Conservation (phyloP, 2,329 filamentous ascomycete genomes). For the Mycogone perniciosa region DNA sequence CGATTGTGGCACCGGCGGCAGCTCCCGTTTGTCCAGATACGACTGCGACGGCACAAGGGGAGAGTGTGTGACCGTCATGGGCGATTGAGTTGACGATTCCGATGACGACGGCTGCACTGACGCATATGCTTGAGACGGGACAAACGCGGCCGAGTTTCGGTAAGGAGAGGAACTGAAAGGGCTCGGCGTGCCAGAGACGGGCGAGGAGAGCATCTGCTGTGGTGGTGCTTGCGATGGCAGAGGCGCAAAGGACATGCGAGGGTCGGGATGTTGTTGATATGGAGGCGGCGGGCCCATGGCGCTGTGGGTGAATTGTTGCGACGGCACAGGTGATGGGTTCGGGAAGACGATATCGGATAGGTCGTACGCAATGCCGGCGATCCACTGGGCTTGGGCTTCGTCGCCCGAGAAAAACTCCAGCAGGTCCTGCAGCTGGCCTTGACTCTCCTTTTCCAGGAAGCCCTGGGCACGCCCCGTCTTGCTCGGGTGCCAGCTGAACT, state of each 20-base stretch:
- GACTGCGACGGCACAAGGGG: conserved; percentile 22
- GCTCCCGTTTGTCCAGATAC: conserved; percentile 31
- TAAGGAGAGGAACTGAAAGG: conserved; percentile 20
- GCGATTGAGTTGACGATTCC: conserved; percentile 27
- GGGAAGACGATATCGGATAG: conserved; percentile 43
- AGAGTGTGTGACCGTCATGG: conserved; percentile 28
- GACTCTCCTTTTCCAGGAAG: conserved; percentile 55
- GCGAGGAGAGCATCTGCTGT: conserved; percentile 24
- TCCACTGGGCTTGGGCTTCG: conserved; percentile 48
- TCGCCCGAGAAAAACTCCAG: conserved; percentile 59
- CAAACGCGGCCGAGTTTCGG: conserved; percentile 22
- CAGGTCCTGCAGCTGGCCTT: conserved; percentile 57
- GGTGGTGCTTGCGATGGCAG: conserved; percentile 28
- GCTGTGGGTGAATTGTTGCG: conserved; percentile 14
- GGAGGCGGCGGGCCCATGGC: conserved; percentile 4
- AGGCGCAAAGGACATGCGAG: conserved; percentile 26
- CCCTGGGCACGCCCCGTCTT: conserved; percentile 51
- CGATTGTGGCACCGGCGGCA: conserved; percentile 25
- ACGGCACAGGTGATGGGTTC: conserved; percentile 21
- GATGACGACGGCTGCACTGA: conserved; percentile 24
- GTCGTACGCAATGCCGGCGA: conserved; percentile 54
- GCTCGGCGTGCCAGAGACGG: conserved; percentile 15
- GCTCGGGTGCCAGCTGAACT: conserved; percentile 56
- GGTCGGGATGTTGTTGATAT: conserved; percentile 18
- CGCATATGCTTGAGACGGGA: conserved; percentile 27